A percentile compares a stretch with the other conserved stretches of the same genome.
Conservation (phyloP, 208 protist genomes). For the Naegleria fowleri region DNA sequence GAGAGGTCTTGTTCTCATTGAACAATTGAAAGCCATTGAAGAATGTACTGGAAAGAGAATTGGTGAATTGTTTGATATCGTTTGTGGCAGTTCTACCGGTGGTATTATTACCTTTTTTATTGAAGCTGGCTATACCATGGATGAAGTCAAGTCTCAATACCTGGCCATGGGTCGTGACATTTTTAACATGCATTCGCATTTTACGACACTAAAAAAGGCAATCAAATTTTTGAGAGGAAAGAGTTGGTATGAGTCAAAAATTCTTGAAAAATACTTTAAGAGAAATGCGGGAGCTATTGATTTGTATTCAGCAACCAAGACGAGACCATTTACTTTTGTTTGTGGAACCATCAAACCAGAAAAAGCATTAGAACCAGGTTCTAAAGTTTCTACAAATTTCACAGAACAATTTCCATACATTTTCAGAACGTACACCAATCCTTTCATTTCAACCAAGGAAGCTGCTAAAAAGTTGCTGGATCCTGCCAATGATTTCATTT, state of each 20-base stretch:
- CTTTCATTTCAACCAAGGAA: not conserved
- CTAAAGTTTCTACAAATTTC: not conserved
- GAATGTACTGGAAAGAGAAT: slow-evolving; percentile 25
- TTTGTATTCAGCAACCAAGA: not conserved
- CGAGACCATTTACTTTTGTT: not conserved
- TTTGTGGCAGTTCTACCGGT: slow-evolving; percentile 34
- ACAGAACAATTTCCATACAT: not conserved
- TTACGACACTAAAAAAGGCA: not conserved
- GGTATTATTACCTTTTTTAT: not conserved
- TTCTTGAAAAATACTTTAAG: not conserved
- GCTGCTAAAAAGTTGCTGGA: not conserved
- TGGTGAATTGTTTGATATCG: slow-evolving; percentile 35
- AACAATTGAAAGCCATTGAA: slow-evolving; percentile 29
- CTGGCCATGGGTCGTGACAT: not conserved
- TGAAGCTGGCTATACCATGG: not conserved
- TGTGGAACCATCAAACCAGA: not conserved
- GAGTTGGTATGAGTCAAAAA: not conserved
- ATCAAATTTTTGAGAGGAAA: not conserved
- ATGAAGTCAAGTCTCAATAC: not conserved
- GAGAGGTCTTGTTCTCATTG: slow-evolving; percentile 32
- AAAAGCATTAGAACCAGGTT: not conserved
- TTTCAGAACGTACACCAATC: not conserved
- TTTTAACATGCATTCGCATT: not conserved
- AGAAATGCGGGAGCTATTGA: not conserved
- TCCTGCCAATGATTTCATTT: not conserved